Evolutionary conservation across 2,329 filamentous ascomycete species (phyloP).

Genomic region (Trichoderma pleuroti): DNA sequence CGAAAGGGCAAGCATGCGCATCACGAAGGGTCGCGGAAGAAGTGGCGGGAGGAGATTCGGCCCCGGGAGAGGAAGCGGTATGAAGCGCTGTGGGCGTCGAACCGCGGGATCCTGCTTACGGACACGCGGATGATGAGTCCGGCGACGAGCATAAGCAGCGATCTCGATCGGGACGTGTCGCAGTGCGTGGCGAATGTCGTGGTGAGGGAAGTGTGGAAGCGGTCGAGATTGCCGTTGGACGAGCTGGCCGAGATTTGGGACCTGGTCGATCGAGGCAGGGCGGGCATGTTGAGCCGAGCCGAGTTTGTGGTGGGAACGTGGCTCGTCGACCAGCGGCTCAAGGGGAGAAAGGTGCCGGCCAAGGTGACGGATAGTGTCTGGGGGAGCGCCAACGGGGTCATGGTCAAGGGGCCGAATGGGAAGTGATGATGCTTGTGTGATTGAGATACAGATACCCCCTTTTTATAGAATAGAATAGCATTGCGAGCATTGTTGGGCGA

Average conservation of each 20-base stretch:
- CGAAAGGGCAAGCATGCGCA: slow-evolving; percentile 63
- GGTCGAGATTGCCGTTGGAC: slow-evolving; percentile 63
- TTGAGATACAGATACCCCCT: not conserved
- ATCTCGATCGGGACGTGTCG: slow-evolving; percentile 29
- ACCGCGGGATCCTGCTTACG: slow-evolving; percentile 57
- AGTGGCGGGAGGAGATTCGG: slow-evolving; percentile 74
- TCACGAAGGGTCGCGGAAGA: slow-evolving; percentile 69
- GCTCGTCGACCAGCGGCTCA: slow-evolving; percentile 76
- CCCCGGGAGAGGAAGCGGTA: slow-evolving; percentile 73
- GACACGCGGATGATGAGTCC: slow-evolving; percentile 16
- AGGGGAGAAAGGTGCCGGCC: slow-evolving; percentile 71
- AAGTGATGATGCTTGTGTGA: slow-evolving; percentile 21
- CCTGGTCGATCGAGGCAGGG: slow-evolving; percentile 58
- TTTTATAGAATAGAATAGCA: not conserved
- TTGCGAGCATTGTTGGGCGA: not conserved
- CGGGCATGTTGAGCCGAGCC: slow-evolving; percentile 58
- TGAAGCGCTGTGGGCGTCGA: slow-evolving; percentile 81
- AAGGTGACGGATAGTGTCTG: slow-evolving; percentile 72
- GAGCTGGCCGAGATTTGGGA: slow-evolving; percentile 75
- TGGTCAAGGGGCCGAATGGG: slow-evolving; percentile 34
- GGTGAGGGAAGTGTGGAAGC: slow-evolving; percentile 70
- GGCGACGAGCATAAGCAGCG: slow-evolving; percentile 21
- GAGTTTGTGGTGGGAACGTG: slow-evolving; percentile 83
- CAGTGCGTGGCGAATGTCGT: slow-evolving; percentile 64
- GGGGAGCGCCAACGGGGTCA: slow-evolving; percentile 59